These are phyloP conservation scores for Boletus insuetus DNA, from an alignment of 768 basidiomycete species.

Conservation along the genomic window DNA sequence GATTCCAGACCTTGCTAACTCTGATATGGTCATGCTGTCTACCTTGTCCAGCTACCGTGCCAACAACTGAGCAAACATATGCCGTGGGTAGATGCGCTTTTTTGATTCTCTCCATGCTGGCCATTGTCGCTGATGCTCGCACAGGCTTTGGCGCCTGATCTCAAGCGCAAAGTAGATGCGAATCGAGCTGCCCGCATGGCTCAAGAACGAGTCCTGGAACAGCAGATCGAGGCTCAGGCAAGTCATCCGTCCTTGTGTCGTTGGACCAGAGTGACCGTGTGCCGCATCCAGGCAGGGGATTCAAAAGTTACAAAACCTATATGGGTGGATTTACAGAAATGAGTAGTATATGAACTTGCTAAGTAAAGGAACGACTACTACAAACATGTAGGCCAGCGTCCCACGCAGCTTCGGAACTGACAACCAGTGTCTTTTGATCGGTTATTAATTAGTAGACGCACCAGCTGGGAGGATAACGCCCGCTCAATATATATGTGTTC, in stretches of 20 bases:
- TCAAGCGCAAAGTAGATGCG: slow-evolving; percentile 61
- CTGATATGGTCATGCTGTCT: slow-evolving; percentile 2
- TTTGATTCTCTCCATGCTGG: background rate
- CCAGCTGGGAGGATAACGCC: too few relatives aligned
- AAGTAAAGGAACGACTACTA: background rate
- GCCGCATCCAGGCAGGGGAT: slow-evolving; percentile 18
- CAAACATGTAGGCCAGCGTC: background rate
- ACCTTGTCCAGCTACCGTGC: slow-evolving; percentile 30
- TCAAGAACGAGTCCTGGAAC: slow-evolving; percentile 52
- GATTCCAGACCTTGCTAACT: slow-evolving; percentile 1
- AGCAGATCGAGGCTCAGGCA: slow-evolving; percentile 53
- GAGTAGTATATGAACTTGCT: slow-evolving; percentile 1
- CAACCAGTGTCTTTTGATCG: too few relatives aligned
- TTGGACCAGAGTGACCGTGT: slow-evolving; percentile 3
- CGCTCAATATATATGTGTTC: background rate
- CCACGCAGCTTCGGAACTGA: too few relatives aligned
- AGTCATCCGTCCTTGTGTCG: slow-evolving; percentile 19
- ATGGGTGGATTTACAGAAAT: slow-evolving; percentile 30
- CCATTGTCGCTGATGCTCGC: background rate
- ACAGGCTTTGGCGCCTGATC: slow-evolving; percentile 63
- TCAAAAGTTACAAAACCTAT: slow-evolving; percentile 33
- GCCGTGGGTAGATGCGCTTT: slow-evolving; percentile 22
- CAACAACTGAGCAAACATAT: slow-evolving; percentile 37
- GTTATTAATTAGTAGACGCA: too few relatives aligned
- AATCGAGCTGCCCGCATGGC: slow-evolving; percentile 50